phyloP scores from a whole-genome alignment of 768 basidiomycete genomes.

The Myochromella boudieri region DNA sequence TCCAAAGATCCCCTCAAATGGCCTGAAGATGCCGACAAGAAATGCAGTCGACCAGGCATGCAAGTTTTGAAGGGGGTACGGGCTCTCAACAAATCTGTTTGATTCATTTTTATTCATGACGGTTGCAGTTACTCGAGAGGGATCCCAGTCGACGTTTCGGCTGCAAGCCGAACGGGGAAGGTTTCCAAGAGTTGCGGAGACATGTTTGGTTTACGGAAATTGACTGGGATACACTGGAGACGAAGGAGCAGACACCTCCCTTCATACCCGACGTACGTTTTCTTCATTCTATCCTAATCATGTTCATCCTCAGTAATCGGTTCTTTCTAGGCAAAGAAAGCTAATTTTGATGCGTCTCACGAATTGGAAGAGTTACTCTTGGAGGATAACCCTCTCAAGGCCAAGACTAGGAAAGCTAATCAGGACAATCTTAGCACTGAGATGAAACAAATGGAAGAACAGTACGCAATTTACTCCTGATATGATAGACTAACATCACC shows the following conservation, averaged over 20 bases:
- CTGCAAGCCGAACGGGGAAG: slow-evolving; percentile 77
- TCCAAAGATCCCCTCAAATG: slow-evolving; percentile 83
- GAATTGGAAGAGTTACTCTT: slow-evolving; percentile 94
- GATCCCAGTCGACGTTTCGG: slow-evolving; percentile 81
- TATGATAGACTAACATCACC: slow-evolving; percentile 3
- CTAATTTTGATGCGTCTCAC: slow-evolving; percentile 98
- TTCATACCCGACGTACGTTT: slow-evolving; percentile 84
- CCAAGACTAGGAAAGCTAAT: slow-evolving; percentile 86
- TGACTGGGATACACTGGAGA: slow-evolving; percentile 86
- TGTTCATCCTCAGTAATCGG: not conserved
- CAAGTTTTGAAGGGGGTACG: slow-evolving; percentile 79
- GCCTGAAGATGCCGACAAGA: slow-evolving; percentile 86
- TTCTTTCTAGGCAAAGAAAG: slow-evolving; percentile 82
- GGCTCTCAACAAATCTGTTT: slow-evolving; percentile 16
- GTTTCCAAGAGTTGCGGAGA: slow-evolving; percentile 72
- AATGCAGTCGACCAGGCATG: slow-evolving; percentile 75
- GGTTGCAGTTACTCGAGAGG: slow-evolving; percentile 76
- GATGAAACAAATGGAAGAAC: slow-evolving; percentile 98
- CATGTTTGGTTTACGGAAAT: slow-evolving; percentile 89
- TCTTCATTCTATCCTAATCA: slow-evolving; percentile 3
- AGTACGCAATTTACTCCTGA: slow-evolving; percentile 51
- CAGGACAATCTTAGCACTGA: slow-evolving; percentile 88
- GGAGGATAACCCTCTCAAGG: slow-evolving; percentile 97
- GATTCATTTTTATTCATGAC: slow-evolving; percentile 9
- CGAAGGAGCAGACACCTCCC: slow-evolving; percentile 72